Conservation (phyloP, 2,329 filamentous ascomycete genomes). For the Neonectria faginata region DNA sequence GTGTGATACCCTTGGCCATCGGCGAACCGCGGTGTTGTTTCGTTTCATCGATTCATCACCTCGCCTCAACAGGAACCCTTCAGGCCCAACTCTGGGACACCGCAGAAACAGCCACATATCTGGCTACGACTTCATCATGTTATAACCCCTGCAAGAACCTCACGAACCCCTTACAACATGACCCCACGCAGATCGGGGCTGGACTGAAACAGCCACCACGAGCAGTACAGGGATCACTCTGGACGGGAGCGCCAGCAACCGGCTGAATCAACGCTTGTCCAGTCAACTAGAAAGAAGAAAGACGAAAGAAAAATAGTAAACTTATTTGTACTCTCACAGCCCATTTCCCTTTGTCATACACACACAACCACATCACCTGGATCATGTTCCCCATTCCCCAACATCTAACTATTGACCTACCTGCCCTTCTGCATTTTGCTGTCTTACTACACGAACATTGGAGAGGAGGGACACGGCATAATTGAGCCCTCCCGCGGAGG, state of each 20-base stretch:
- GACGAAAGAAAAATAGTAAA: slow-evolving; percentile 33
- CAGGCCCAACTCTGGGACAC: slow-evolving; percentile 14
- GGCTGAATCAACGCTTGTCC: slow-evolving; percentile 23
- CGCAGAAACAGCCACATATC: slow-evolving; percentile 25
- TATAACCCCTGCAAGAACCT: slow-evolving; percentile 38
- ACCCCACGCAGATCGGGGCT: slow-evolving; percentile 23
- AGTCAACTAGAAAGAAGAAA: slow-evolving; percentile 37
- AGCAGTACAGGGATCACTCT: slow-evolving; percentile 23
- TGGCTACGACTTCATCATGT: slow-evolving; percentile 39
- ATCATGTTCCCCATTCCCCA: slow-evolving; percentile 36
- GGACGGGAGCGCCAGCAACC: slow-evolving; percentile 19
- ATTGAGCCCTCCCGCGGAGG: slow-evolving; percentile 14
- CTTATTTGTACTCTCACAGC: slow-evolving; percentile 34
- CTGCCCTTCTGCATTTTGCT: slow-evolving; percentile 35
- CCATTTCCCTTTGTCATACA: slow-evolving; percentile 44
- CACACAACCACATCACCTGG: slow-evolving; percentile 33
- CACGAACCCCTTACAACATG: slow-evolving; percentile 32
- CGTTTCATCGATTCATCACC: slow-evolving; percentile 18
- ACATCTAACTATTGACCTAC: slow-evolving; percentile 22
- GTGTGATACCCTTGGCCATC: slow-evolving; percentile 46
- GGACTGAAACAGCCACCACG: slow-evolving; percentile 28
- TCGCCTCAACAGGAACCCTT: slow-evolving; percentile 11
- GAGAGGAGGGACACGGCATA: slow-evolving; percentile 32
- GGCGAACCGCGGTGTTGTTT: slow-evolving; percentile 21
- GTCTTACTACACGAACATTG: slow-evolving; percentile 40